These are phyloP conservation scores for Euphorbia pulcherrima DNA, from an alignment of 345 rosid genomes.

Conservation along the genomic window DNA sequence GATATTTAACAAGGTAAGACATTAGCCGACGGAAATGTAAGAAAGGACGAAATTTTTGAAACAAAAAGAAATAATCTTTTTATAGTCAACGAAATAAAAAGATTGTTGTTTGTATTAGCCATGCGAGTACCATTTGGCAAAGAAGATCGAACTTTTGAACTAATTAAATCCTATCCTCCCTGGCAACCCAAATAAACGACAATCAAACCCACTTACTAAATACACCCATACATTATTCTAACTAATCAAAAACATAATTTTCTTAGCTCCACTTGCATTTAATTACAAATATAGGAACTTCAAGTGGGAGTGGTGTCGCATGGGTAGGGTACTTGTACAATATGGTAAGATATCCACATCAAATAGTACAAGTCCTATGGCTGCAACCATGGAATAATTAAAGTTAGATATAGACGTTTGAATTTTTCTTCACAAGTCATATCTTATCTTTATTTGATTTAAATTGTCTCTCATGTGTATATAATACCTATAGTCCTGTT, in stretches of 20 bases:
- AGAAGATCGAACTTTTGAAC: neutral
- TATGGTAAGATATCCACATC: conserved; percentile 6
- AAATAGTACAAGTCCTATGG: neutral
- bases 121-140: neutral
- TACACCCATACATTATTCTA: neutral
- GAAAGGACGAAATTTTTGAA: neutral
- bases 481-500: too few relatives aligned
- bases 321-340: neutral
- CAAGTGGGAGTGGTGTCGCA: neutral
- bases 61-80: too few relatives aligned
- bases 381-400: neutral
- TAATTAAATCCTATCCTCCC: too few relatives aligned
- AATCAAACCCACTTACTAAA: neutral
- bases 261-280: neutral
- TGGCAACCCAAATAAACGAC: neutral
- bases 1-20: too few relatives aligned
- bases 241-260: neutral
- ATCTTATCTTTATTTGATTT: neutral
- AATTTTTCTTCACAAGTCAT: neutral
- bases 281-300: neutral
- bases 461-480: too few relatives aligned
- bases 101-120: conserved; percentile 4
- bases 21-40: neutral
- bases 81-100: neutral
- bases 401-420: neutral